phyloP scores from a whole-genome alignment of 139 green algal species.

The Micractinium sp. region DNA sequence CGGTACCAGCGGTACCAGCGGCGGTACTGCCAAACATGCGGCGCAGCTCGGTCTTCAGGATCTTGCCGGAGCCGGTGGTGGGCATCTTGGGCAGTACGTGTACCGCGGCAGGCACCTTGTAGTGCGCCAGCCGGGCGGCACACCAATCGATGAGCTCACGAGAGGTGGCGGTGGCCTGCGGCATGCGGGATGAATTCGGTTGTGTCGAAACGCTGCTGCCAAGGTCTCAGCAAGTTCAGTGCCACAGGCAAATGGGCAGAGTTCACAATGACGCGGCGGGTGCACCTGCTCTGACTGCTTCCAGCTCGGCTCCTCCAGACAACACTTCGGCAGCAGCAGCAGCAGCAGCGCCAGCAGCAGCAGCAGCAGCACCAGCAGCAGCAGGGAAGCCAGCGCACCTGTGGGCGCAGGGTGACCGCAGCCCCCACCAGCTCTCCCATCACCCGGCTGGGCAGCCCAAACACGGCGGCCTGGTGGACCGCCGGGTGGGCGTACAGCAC shows the following conservation, averaged over 20 bases:
- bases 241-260: too few species aligned
- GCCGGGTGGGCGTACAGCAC: conserved; percentile 72
- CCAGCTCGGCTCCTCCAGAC: too few species aligned
- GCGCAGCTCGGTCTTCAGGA: conserved; percentile 80
- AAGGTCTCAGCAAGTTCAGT: too few species aligned
- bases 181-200: not conserved
- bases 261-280: too few species aligned
- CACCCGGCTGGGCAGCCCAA: conserved; percentile 76
- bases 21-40: conserved; percentile 54
- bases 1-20: conserved; percentile 74
- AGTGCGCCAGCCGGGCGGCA: conserved; percentile 68
- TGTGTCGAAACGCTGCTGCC: not conserved
- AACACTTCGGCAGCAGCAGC: too few species aligned
- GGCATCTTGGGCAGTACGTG: conserved; percentile 75
- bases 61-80: conserved; percentile 84
- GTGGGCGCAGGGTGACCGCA: conserved; percentile 44
- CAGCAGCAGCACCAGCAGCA: too few species aligned
- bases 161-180: not conserved
- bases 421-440: conserved; percentile 74
- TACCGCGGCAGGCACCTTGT: conserved; percentile 82
- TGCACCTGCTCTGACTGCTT: too few species aligned
- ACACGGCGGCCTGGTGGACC: conserved; percentile 79
- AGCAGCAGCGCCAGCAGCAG: too few species aligned
- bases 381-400: not conserved
- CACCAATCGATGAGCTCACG: conserved; percentile 78